Base-by-base conservation (phyloP, 768 basidiomycete species). In the Tylopilus subfusipes region DNA sequence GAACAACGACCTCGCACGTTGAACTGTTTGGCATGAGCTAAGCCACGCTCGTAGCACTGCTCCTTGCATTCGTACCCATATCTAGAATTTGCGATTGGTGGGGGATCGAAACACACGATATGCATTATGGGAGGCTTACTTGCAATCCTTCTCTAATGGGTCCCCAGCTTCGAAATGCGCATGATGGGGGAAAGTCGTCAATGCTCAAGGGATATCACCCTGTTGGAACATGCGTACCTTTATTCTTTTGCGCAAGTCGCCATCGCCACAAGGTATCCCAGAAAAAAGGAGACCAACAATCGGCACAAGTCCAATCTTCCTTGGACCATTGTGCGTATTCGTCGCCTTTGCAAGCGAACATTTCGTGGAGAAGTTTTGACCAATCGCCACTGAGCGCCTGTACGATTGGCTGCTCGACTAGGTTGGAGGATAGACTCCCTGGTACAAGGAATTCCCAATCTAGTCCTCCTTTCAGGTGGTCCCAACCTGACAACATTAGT, bases 41-140 rank as follows among this genome's bases (percentile, higher is more conserved):
- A 34, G 9, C 54, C 55, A 0, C 9, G 13, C 16, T 55, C 43
- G 3, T 10, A 1, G 25, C 56, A 50, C 24, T 57, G 45, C n/a
- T 50, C 7, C 14, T 4, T 16, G 24, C 57, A 58, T 8, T 50
- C 13, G 6, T 58, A 46, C 12, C 57, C 55, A 22, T 51, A 39
- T 48, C 55, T 51, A 27, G 40, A 19, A 29, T 2, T 36, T 5
- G 13, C 19, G 14, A 24, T 46, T 24, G 2, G 16, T 13, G 9
- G 10, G 2, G 36, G 3, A 18, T 19, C 19, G 16, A 11, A 25
- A 27, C 14, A 19, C 42, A 13, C 16, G 2, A 5, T 2, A 12
- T 13, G 45, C 13, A 12, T 29, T n/a, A 4, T 21, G n/a, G 31
- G 25, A 13, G 18, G 18, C 54, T 42, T n/a, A 50, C 56, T 3